Percentiles rank a stretch among this genome's conserved stretches.
phyloP scores from a whole-genome alignment of 23 red algal genomes.

The Agarophyton chilense region DNA sequence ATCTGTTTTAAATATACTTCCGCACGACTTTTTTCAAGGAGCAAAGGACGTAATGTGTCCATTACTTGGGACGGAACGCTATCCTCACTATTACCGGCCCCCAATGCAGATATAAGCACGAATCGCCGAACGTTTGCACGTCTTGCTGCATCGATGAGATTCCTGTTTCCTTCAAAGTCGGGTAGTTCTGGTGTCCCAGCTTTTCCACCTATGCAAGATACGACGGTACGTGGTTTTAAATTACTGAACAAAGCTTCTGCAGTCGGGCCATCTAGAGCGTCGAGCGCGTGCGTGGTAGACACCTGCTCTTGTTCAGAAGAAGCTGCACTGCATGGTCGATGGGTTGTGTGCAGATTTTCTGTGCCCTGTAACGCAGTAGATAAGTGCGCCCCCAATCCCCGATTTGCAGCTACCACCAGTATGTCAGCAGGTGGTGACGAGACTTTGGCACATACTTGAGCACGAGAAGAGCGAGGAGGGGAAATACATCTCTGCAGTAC shows the following conservation, averaged over 20 bases:
- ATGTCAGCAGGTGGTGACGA: slow-evolving; percentile 5
- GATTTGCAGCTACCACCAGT: slow-evolving; percentile 41
- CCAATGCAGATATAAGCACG: slow-evolving; percentile 68
- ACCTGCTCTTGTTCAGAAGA: slow-evolving; percentile 24
- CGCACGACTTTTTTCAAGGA: slow-evolving; percentile 63
- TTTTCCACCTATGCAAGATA: slow-evolving; percentile 52
- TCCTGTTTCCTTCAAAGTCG: slow-evolving; percentile 46
- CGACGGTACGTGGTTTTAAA: slow-evolving; percentile 1
- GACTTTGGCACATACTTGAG: slow-evolving; percentile 9
- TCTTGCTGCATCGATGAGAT: slow-evolving; percentile 55
- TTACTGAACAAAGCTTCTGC: slow-evolving; percentile 7
- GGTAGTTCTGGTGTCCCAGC: slow-evolving; percentile 19
- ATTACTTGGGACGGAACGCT: slow-evolving; percentile 70
- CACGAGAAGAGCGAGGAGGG: not conserved
- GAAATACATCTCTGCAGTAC: not conserved
- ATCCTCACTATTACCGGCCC: slow-evolving; percentile 68
- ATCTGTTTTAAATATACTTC: slow-evolving; percentile 47
- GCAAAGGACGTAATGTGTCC: slow-evolving; percentile 50
- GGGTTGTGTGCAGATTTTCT: slow-evolving; percentile 36
- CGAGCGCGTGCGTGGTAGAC: slow-evolving; percentile 29
- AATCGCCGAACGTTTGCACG: slow-evolving; percentile 45
- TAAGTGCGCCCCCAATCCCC: slow-evolving; percentile 32
- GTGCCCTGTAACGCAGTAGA: not conserved
- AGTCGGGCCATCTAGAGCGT: slow-evolving; percentile 18
- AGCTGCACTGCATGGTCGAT: slow-evolving; percentile 12